Conservation (phyloP, 108 stramenopile species). For the Fragilariopsis cylindrus region DNA sequence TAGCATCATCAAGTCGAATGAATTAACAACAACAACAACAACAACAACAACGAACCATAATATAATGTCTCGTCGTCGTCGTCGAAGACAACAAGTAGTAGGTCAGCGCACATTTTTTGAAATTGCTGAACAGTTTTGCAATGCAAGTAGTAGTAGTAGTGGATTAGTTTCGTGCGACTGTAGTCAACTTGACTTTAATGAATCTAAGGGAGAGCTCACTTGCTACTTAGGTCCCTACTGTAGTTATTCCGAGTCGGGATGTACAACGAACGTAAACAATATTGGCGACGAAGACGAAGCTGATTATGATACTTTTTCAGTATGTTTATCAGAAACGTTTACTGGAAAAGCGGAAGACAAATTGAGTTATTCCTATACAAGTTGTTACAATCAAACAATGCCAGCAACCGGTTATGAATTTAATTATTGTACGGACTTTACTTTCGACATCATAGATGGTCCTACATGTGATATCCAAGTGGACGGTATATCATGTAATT, state of each 20-base stretch:
- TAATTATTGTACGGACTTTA: conserved; percentile 2
- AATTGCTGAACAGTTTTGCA: conserved; percentile 2
- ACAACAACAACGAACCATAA: no score
- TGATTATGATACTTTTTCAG: not conserved
- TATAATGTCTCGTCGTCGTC: not conserved
- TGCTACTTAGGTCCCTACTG: not conserved
- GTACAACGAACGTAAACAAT: not conserved
- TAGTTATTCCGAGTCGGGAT: not conserved
- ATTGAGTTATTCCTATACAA: not conserved
- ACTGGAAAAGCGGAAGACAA: not conserved
- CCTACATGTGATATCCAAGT: conserved; percentile 3
- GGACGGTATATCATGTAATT: conserved; percentile 3
- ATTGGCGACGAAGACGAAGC: no score
- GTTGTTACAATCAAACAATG: not conserved
- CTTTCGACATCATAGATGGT: not conserved
- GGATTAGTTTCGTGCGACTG: not conserved
- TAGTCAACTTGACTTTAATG: not conserved
- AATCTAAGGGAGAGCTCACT: not conserved
- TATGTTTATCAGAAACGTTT: not conserved
- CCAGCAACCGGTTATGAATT: not conserved
- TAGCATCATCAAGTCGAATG: no score
- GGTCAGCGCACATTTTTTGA: not conserved
- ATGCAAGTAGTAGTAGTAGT: not conserved
- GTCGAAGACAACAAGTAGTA: conserved; percentile 1
- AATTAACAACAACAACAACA: no score